Base-by-base conservation (phyloP, 108 stramenopile genomes). In the Fragilaria radians region DNA sequence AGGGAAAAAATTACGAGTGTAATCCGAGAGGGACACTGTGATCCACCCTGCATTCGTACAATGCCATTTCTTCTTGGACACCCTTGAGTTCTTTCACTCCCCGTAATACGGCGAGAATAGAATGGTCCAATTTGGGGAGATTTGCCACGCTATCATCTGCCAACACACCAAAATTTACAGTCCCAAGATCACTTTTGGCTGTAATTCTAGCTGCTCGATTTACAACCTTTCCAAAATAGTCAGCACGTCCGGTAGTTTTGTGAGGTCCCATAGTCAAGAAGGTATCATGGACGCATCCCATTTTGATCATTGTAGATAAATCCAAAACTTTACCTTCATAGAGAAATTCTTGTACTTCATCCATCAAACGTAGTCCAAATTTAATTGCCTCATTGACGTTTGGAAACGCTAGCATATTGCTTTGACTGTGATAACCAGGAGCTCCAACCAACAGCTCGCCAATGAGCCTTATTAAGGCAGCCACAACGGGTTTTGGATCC, bases 201-300 rank as follows among this genome's bases (percentile, higher is more conserved):
- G 73, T 69, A 23, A 74, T 65, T 48, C 73, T 57, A 22, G 73
- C 73, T 30, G 73, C 73, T 66, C 73, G 47, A 50, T 74, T 74
- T 2, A 74, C 74, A 53, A 75, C 70, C 23, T 69, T 67, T 29
- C 74, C 74, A 59, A 75, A 75, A 50, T 75, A 75, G 62, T 75
- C 74, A 26, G 74, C 74, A 34, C 70, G 74, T 32, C 74, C 74
- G 28, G 69, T 71, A 5, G 71, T 57, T 4, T 69, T 71, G 48
- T 75, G 74, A 30, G 74, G 74, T 2, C 74, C 74, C 74, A 75
- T 75, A 28, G 61, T 71, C 23, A 62, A 46, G 42, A 75, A 75
- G 14, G 59, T 42, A 27, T 66, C 74, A 65, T 63, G 65, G 32
- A 62, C 60, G 27, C 70, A 67, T 18, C 74, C 74, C 31, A 75